Evolutionary conservation across 129 eudicot genomes (phyloP).

Genomic region (Smallanthus sonchifolius): DNA sequence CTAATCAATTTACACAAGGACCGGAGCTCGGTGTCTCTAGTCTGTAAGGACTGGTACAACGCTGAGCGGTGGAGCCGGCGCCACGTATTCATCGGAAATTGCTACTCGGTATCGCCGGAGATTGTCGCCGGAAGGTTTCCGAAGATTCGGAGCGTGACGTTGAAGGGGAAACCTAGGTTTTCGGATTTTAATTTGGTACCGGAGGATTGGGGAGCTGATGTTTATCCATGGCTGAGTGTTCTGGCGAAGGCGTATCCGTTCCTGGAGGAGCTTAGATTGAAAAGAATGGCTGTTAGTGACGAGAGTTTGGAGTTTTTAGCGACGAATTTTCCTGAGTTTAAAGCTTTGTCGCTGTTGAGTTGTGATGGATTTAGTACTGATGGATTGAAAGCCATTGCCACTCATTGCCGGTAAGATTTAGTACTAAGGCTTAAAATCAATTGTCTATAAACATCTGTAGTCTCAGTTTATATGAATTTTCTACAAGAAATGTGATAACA

Average conservation of each 20-base stretch:
- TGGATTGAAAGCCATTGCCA: conserved; percentile 73
- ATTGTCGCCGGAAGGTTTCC: conserved; percentile 69
- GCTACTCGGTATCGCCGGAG: conserved; percentile 74
- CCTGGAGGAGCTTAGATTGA: conserved; percentile 68
- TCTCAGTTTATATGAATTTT: not conserved
- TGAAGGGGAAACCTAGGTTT: conserved; percentile 79
- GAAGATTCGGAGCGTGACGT: conserved; percentile 52
- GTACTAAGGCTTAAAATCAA: no score
- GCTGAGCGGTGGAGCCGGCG: conserved; percentile 79
- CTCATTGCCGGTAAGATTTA: conserved; percentile 76
- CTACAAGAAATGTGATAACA: not conserved
- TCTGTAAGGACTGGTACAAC: conserved; percentile 76
- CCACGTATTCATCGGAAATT: conserved; percentile 70
- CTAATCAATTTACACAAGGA: conserved; percentile 50
- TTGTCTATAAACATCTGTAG: not conserved
- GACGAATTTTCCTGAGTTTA: conserved; percentile 45
- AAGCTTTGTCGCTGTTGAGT: conserved; percentile 55
- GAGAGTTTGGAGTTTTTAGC: conserved; percentile 82
- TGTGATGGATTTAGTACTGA: conserved; percentile 87
- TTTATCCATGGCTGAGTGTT: conserved; percentile 56
- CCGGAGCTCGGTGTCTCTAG: conserved; percentile 65
- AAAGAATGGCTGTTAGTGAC: conserved; percentile 73
- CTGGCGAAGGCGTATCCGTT: conserved; percentile 70
- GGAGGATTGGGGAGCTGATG: conserved; percentile 61
- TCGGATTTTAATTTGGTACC: conserved; percentile 83